A percentile compares a stretch with the other conserved stretches of the same genome.
phyloP scores from a whole-genome alignment of 75 land plant species.

The Picea glauca region DNA sequence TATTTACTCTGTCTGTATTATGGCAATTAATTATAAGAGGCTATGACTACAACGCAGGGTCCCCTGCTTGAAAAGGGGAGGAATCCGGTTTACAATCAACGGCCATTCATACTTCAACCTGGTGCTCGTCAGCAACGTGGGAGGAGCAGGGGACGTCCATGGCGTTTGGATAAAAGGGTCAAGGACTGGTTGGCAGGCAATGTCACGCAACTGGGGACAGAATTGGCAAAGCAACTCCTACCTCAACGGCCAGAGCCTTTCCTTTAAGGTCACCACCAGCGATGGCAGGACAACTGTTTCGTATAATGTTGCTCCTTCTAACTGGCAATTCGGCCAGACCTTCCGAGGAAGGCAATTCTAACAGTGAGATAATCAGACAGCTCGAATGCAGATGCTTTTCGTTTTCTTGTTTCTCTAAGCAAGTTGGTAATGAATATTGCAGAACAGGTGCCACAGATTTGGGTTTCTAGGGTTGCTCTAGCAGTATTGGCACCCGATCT shows the following conservation, averaged over 20 bases:
- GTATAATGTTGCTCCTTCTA: slow-evolving; percentile 14
- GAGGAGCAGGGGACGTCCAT: slow-evolving; percentile 18
- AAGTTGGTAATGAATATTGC: no score
- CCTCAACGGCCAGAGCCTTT: slow-evolving; percentile 15
- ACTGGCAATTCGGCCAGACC: slow-evolving; percentile 31
- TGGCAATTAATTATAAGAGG: background rate
- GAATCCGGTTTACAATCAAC: background rate
- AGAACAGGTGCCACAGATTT: no score
- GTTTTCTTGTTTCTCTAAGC: no score
- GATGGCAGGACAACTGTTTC: slow-evolving; percentile 16
- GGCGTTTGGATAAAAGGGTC: slow-evolving; percentile 15
- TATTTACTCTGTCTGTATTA: background rate
- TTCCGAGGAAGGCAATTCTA: slow-evolving; percentile 5
- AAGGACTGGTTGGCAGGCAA: slow-evolving; percentile 19
- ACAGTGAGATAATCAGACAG: no score
- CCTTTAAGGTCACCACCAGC: slow-evolving; percentile 25
- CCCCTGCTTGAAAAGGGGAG: slow-evolving; percentile 10
- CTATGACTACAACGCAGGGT: slow-evolving; percentile 2
- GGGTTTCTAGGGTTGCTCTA: no score
- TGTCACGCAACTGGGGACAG: slow-evolving; percentile 34
- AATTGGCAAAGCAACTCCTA: slow-evolving; percentile 8
- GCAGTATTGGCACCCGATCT: no score
- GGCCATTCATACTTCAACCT: slow-evolving; percentile 3
- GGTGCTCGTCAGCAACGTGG: slow-evolving; percentile 4
- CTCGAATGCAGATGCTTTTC: no score